Conservation (phyloP, 2,329 filamentous ascomycete species). For the Ophiostoma sp. region DNA sequence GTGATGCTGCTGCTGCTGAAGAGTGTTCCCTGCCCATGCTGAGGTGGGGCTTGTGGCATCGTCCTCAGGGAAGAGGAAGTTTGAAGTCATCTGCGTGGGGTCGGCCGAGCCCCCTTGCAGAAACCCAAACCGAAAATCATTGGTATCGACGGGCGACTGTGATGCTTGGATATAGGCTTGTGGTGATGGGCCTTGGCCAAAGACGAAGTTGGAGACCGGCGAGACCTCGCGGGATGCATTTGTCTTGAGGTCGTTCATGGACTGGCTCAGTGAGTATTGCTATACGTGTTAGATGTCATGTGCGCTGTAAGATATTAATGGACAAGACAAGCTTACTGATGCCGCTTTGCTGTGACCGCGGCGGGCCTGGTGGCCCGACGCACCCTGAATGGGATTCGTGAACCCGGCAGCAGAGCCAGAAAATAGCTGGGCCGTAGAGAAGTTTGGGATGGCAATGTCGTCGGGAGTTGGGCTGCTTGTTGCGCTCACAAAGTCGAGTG, state of each 20-base stretch:
- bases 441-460: constrained; percentile 17
- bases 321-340: constrained; percentile 32
- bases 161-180: constrained; percentile 43
- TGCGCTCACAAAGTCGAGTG: constrained; percentile 50
- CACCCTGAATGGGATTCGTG: neutral
- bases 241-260: constrained; percentile 46
- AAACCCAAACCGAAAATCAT: constrained; percentile 34
- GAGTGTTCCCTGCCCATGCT: constrained; percentile 20
- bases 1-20: constrained; percentile 19
- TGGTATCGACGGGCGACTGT: constrained; percentile 41
- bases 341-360: constrained; percentile 35
- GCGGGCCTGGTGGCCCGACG: neutral
- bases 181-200: constrained; percentile 51
- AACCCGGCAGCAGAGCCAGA: constrained; percentile 24
- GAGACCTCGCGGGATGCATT: constrained; percentile 49
- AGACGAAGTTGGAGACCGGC: constrained; percentile 47
- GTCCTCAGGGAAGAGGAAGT: constrained; percentile 24
- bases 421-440: constrained; percentile 21
- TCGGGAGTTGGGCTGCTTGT: constrained; percentile 49
- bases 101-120: constrained; percentile 17
- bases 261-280: constrained; percentile 48
- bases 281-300: constrained; percentile 28
- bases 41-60: constrained; percentile 23
- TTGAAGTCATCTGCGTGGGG: constrained; percentile 16
- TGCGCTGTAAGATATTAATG: constrained; percentile 27